A percentile compares a stretch with the other conserved stretches of the same genome.
Evolutionary conservation across 2,329 filamentous ascomycete genomes (phyloP).

Genomic region (Cladobotryum protrusum): DNA sequence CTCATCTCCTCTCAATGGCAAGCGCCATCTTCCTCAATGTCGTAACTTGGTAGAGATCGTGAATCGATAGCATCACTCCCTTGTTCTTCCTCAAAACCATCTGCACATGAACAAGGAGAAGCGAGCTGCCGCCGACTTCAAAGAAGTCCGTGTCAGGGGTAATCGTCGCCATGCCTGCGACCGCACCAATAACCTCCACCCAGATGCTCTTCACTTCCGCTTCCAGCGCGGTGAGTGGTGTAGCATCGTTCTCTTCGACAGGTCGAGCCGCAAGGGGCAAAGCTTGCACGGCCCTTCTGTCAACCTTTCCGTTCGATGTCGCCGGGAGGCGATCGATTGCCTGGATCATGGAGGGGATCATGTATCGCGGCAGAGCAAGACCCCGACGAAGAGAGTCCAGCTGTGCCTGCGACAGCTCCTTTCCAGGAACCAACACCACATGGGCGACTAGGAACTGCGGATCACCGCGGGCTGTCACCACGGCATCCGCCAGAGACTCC

Average conservation of each 20-base stretch:
- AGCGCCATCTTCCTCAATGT: conserved; percentile 30
- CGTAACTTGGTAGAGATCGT: conserved; percentile 16
- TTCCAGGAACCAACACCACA: conserved; percentile 14
- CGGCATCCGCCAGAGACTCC: conserved; percentile 13
- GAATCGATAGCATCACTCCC: too few species aligned
- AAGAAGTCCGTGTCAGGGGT: conserved; percentile 27
- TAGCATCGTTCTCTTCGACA: background rate
- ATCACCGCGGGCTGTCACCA: conserved; percentile 18
- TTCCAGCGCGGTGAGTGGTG: too few species aligned
- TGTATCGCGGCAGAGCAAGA: conserved; percentile 26
- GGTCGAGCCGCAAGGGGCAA: conserved; percentile 17
- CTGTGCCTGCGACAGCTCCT: background rate
- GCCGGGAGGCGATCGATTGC: conserved; percentile 22
- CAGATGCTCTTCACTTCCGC: background rate
- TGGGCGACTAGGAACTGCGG: conserved; percentile 22
- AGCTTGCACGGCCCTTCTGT: conserved; percentile 18
- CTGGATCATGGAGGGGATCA: conserved; percentile 25
- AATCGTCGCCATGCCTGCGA: too few species aligned
- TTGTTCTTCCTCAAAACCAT: conserved; percentile 20
- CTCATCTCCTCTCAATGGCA: too few species aligned
- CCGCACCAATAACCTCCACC: background rate
- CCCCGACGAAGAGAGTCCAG: conserved; percentile 3
- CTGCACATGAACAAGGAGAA: conserved; percentile 33
- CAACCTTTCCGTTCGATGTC: conserved; percentile 24
- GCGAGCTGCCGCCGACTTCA: conserved; percentile 33